phyloP scores from a whole-genome alignment of 2,329 filamentous ascomycete species.

The Colletotrichum sp. region DNA sequence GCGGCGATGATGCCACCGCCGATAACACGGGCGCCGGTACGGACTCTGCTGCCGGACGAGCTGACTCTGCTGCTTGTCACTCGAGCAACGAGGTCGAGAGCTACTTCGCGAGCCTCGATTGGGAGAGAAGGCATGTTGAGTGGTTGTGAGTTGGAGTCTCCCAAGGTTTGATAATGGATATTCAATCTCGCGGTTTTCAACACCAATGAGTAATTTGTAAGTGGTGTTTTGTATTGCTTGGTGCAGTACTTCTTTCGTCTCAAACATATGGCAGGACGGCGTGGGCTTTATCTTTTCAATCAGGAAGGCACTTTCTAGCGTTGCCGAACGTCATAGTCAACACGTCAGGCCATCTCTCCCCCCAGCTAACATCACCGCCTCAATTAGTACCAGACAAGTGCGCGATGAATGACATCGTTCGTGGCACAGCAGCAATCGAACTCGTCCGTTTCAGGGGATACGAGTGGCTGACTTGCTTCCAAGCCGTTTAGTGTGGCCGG shows the following conservation, averaged over 20 bases:
- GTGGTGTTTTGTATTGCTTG: background rate
- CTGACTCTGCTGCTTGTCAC: background rate
- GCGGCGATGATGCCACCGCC: slow-evolving; percentile 11
- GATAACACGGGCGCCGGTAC: background rate
- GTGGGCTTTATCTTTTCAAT: background rate
- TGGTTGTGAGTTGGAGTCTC: accelerated
- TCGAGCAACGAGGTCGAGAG: background rate
- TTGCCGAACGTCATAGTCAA: background rate
- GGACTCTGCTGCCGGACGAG: background rate
- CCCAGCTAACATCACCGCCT: background rate
- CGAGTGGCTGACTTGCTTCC: background rate
- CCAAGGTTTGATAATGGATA: background rate
- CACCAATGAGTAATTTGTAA: background rate
- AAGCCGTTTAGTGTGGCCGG: background rate
- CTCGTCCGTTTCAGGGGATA: background rate
- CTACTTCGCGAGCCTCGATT: background rate
- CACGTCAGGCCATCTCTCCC: background rate
- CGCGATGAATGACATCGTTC: slow-evolving; percentile 5
- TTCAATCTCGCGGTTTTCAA: background rate
- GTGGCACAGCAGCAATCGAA: background rate
- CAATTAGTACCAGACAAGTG: background rate
- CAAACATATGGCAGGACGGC: background rate
- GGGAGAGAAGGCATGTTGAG: slow-evolving; percentile 6
- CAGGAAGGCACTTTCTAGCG: background rate
- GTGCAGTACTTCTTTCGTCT: background rate